These are phyloP conservation scores for Pythium rishiriense DNA, from an alignment of 352 stramenopile species.

Conservation along the genomic window DNA sequence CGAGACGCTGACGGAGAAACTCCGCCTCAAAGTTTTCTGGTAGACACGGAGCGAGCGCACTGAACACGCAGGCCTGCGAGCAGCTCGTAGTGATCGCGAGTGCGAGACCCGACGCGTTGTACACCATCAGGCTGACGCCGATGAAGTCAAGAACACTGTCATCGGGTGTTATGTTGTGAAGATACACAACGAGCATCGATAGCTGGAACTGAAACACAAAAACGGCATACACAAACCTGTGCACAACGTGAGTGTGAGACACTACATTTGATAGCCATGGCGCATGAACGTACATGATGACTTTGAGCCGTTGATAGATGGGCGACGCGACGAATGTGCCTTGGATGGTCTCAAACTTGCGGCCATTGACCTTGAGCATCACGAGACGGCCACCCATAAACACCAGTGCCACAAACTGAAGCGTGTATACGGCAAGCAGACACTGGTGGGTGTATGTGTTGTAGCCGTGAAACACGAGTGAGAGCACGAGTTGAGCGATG, in stretches of 20 bases:
- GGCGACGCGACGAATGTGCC: slow-evolving; percentile 61
- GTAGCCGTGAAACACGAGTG: slow-evolving; percentile 41
- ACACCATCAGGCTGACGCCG: slow-evolving; percentile 12
- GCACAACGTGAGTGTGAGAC: too few relatives aligned
- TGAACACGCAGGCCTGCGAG: slow-evolving; percentile 21
- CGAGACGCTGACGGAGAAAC: slow-evolving; percentile 4
- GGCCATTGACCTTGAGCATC: slow-evolving; percentile 45
- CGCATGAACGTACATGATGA: slow-evolving; percentile 63
- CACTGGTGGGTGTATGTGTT: slow-evolving; percentile 46
- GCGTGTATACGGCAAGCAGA: slow-evolving; percentile 43
- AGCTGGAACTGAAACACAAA: slow-evolving; percentile 62
- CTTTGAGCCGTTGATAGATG: slow-evolving; percentile 65
- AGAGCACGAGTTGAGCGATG: slow-evolving; percentile 32
- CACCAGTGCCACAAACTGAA: slow-evolving; percentile 52
- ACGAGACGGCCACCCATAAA: slow-evolving; percentile 59
- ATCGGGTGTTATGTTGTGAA: neutral
- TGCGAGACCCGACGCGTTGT: slow-evolving; percentile 10
- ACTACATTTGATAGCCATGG: too few relatives aligned
- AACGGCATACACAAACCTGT: slow-evolving; percentile 56
- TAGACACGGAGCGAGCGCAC: slow-evolving; percentile 5
- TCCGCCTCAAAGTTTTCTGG: slow-evolving; percentile 24
- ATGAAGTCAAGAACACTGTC: neutral
- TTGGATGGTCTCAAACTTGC: slow-evolving; percentile 66
- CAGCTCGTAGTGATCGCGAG: slow-evolving; percentile 21
- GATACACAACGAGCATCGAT: slow-evolving; percentile 20